phyloP scores from a whole-genome alignment of 371 early-diverging fungal genomes.

The Nosema muscidifuracis region DNA sequence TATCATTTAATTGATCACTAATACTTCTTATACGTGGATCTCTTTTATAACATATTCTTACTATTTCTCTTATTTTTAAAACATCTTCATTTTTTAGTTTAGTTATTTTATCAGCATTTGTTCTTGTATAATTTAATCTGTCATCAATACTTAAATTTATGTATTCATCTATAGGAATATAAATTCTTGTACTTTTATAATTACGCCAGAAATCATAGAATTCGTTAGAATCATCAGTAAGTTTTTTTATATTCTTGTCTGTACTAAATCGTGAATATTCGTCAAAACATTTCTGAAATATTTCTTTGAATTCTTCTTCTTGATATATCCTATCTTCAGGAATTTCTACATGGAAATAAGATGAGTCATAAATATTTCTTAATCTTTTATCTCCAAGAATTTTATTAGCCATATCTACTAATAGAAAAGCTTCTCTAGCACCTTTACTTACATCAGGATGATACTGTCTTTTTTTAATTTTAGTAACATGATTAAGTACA shows the following conservation, averaged over 20 bases:
- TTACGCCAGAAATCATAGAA: slow-evolving; percentile 92
- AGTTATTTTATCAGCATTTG: slow-evolving; percentile 50
- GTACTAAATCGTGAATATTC: slow-evolving; percentile 75
- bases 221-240: slow-evolving; percentile 75
- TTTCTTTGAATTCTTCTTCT: slow-evolving; percentile 75
- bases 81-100: slow-evolving; percentile 51
- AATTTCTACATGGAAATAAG: slow-evolving; percentile 70
- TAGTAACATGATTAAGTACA: slow-evolving; percentile 40
- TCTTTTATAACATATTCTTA: slow-evolving; percentile 53
- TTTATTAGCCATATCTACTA: slow-evolving; percentile 69
- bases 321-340: slow-evolving; percentile 66
- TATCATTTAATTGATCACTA: slow-evolving; percentile 30
- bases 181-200: slow-evolving; percentile 90
- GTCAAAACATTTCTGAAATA: slow-evolving; percentile 76
- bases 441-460: slow-evolving; percentile 56
- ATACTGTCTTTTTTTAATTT: slow-evolving; percentile 48
- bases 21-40: slow-evolving; percentile 59
- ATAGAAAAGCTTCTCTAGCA: slow-evolving; percentile 49
- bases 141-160: slow-evolving; percentile 42
- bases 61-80: slow-evolving; percentile 52
- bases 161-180: slow-evolving; percentile 87
- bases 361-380: slow-evolving; percentile 88
- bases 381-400: slow-evolving; percentile 77
- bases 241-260: slow-evolving; percentile 70
- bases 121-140: slow-evolving; percentile 37